phyloP scores from a whole-genome alignment of 1,284 basidiomycete genomes.

The Austroboletus novae-zelandiae region DNA sequence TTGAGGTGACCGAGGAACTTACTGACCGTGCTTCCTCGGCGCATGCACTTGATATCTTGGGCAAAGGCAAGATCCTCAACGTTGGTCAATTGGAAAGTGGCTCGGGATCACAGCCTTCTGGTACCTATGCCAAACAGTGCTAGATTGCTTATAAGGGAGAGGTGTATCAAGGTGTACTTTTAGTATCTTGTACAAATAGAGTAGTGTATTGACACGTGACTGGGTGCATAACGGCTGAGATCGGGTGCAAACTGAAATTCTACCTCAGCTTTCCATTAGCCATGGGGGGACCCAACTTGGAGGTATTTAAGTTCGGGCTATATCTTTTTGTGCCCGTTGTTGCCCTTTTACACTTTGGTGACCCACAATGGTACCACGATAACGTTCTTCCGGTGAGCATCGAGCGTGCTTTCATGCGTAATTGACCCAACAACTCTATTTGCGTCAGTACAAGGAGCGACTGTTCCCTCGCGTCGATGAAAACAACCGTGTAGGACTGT shows the following conservation, averaged over 20 bases:
- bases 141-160: constrained; percentile 33
- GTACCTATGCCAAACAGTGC: constrained; percentile 68
- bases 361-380: constrained; percentile 83
- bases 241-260: too few relatives aligned
- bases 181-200: not conserved
- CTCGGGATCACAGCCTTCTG: constrained; percentile 46
- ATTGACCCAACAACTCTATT: constrained; percentile 1
- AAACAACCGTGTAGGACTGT: constrained; percentile 46
- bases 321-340: constrained; percentile 88
- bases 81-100: constrained; percentile 43
- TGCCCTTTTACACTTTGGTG: constrained; percentile 85
- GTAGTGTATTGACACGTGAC: not conserved
- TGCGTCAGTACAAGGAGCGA: constrained; percentile 64
- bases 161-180: not conserved
- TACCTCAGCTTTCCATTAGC: constrained; percentile 26
- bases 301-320: constrained; percentile 85
- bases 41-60: constrained; percentile 52
- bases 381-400: constrained; percentile 76
- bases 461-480: constrained; percentile 65
- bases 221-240: too few relatives aligned
- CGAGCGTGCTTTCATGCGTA: not conserved
- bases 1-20: constrained; percentile 61
- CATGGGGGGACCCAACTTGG: constrained; percentile 79
- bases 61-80: constrained; percentile 26
- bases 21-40: constrained; percentile 41